Base-by-base conservation (phyloP, 73 alveolate species). In the Blepharisma stoltei region DNA sequence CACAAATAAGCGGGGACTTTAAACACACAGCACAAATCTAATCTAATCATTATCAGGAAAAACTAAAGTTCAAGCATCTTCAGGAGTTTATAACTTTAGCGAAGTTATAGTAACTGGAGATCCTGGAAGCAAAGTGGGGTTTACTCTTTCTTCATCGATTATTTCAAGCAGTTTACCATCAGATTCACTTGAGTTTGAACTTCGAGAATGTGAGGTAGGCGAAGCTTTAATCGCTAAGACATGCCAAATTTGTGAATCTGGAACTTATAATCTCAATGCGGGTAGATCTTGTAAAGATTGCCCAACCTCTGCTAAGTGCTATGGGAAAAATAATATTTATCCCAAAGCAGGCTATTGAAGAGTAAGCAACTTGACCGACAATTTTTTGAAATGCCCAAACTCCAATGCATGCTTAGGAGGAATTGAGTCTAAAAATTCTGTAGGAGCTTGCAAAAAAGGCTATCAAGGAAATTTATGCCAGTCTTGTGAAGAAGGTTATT, bases 151-250 rank as follows among this genome's bases (percentile, higher is more conserved):
- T 60, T 60, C 23, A 2, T 38, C 73, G 47, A 60, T 18, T 8
- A 2, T 60, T 8, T 8, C 46, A 1, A 25, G 37, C 18, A 60
- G 73, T 11, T 14, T 14, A 14, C 48, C 14, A 18, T 8, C 18
- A 9, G 18, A 14, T 60, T 8, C n/a, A 1, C 14, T 60, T 9
- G 73, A 50, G 11, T 54, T 88, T 23, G 67, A 67, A 37, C 48
- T 85, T 32, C 6, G 95, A 44, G 81, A 85, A 1, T 88, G 95
- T 66, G 53, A 78, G 38, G 66, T 70, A 32, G 95, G 95, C 0
- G 95, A 88, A 77, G 90, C 88, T n/a, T 54, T 84, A 43, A 53
- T 83, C 48, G 86, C 55, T 6, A 80, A 70, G 25, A 86, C 65
- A 1, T 50, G 65, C 21, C 65, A 50, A 50, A 18, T 50, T 14